These are phyloP conservation scores for Aspergillus glaucus DNA, from an alignment of 2,329 filamentous ascomycete genomes.

Conservation along the genomic window DNA sequence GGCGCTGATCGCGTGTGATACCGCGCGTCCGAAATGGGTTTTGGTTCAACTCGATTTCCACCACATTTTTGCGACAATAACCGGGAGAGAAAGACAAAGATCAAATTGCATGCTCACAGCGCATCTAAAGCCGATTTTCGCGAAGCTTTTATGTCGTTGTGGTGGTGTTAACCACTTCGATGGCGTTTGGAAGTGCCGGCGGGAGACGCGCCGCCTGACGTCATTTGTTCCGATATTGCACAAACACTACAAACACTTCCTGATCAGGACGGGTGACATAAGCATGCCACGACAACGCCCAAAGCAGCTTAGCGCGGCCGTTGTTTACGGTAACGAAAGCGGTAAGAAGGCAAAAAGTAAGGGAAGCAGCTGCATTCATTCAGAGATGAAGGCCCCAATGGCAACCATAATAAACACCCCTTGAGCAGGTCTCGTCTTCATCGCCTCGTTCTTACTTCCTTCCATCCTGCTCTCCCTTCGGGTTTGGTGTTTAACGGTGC, in stretches of 20 bases:
- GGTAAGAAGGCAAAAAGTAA: slow-evolving; percentile 11
- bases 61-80: background rate
- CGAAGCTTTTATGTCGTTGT: background rate
- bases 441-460: slow-evolving; percentile 7
- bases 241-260: slow-evolving; percentile 13
- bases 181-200: slow-evolving; percentile 3
- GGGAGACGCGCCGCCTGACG: slow-evolving; percentile 26
- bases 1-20: slow-evolving; percentile 13
- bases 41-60: background rate
- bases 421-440: slow-evolving; percentile 1
- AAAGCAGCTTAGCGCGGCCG: slow-evolving; percentile 2
- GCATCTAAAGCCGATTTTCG: background rate
- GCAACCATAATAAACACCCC: slow-evolving; percentile 5
- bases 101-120: background rate
- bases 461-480: slow-evolving; percentile 9
- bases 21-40: slow-evolving; percentile 8
- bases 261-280: slow-evolving; percentile 9
- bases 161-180: background rate
- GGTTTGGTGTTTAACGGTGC: slow-evolving; percentile 2
- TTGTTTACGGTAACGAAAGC: slow-evolving; percentile 13
- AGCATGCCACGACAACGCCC: slow-evolving; percentile 10
- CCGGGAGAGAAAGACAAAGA: background rate
- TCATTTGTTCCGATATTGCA: slow-evolving; percentile 9
- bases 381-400: background rate
- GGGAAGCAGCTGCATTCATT: slow-evolving; percentile 7